phyloP scores from a whole-genome alignment of 768 basidiomycete genomes.

The Hebeloma cylindrosporum region DNA sequence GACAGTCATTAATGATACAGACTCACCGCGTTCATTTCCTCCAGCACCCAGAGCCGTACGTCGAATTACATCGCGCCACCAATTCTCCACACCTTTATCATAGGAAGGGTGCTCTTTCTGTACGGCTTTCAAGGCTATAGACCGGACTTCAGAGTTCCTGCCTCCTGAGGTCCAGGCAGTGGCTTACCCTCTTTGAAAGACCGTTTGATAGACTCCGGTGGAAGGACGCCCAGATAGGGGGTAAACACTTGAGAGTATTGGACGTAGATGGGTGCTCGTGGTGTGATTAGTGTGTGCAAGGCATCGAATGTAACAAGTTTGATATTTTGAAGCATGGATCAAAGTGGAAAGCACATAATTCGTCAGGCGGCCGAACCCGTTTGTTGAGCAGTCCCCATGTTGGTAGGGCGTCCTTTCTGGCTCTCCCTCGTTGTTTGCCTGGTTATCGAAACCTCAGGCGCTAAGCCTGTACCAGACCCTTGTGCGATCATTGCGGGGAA shows the following conservation, averaged over 20 bases:
- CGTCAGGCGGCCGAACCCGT: too few species aligned
- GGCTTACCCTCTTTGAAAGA: constrained; percentile 62
- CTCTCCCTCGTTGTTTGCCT: constrained; percentile 1
- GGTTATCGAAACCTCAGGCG: neutral
- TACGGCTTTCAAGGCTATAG: constrained; percentile 41
- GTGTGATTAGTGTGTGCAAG: constrained; percentile 71
- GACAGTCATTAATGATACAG: neutral
- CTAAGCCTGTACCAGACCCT: constrained; percentile 35
- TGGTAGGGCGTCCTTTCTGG: constrained; percentile 5
- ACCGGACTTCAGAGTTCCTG: neutral
- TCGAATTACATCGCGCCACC: constrained; percentile 81
- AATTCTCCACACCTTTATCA: constrained; percentile 48
- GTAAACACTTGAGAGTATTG: constrained; percentile 67
- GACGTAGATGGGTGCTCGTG: constrained; percentile 63
- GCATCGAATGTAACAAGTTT: constrained; percentile 82
- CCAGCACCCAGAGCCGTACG: constrained; percentile 76
- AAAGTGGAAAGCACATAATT: too few species aligned
- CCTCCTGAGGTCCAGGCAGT: neutral
- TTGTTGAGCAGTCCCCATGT: neutral
- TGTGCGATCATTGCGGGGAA: constrained; percentile 53
- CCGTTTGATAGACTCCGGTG: constrained; percentile 47
- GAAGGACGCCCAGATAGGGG: constrained; percentile 63
- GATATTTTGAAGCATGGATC: constrained; percentile 9
- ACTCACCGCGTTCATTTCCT: constrained; percentile 55
- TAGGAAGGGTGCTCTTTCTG: constrained; percentile 65